Evolutionary conservation across 1,284 basidiomycete genomes (phyloP), one percentile per base, ranked within the genome.

Genomic region (Gomphus bonarii): DNA sequence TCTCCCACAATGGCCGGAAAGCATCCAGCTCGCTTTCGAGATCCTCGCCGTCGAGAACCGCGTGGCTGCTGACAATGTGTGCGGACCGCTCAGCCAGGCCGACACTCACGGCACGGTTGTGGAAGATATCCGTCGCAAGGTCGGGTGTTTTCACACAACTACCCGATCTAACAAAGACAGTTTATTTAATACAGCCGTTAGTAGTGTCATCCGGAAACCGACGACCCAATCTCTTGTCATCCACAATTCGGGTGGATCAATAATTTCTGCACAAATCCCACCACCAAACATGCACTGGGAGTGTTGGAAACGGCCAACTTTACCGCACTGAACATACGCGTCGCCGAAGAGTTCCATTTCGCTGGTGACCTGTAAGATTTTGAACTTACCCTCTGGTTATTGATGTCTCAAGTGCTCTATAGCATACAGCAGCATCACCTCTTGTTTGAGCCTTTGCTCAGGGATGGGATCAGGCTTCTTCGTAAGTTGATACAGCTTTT

Each of bases 1-100:
- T 1, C 64, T 68, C 5, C 67, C 68, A 0, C 48, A 25, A 10
- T 70, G 69, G 52, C 50, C 70, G 4, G 68, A 70, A 35, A 60
- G 59, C 9, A 65, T 70, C 22, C 57, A 63, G 12, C 50, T 65
- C 33, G 67, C 65, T 2, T 65, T 62, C 22, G 60, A 67, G 22
- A 55, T 55, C n/a, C 58, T 64, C 2, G 58, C 57, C 5, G 50
- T 55, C 3, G 59, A 64, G 25, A 62, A 65, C 20, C 63, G 63
- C 6, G 60, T 59, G 6, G 55, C 58, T 11, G 65, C 62, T 1
- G 58, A 16, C 20, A 58, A 44, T 20, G 31, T 12, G 11, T 59
- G 47, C 63, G 60, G 1, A 59, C 3, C 2, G 16, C 49, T 57
- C 28, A 14, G 18, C 11, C 7, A 2, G 5, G 55, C 18, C 2